Base-by-base conservation (phyloP, 1,139 yeast genomes). In the Zygosaccharomyces sapae region DNA sequence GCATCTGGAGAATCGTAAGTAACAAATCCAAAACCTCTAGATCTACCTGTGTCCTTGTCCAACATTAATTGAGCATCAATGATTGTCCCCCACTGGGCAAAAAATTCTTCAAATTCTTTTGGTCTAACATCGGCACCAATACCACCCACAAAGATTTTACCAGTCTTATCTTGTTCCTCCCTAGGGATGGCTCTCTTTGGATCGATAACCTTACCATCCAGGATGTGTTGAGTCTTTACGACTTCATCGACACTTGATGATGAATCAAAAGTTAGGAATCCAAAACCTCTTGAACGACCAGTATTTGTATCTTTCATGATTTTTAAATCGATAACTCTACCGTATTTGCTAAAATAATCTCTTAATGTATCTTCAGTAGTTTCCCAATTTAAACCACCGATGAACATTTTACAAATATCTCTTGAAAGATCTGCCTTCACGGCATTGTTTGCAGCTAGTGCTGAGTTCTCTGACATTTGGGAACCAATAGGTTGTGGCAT, bases 351-450 rank as follows among this genome's bases (percentile, higher is more conserved):
- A 67, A 92, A 92, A 68, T 92, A 92, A 49, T 81, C 83, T 53
- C 79, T 82, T 67, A 92, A 69, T 25, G 81, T 79, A 50, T 83
- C 96, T 63, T 92, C 98, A 6, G 95, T 84, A 25, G 99, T 92
- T 63, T 92, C 98, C 98, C 98, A 92, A 62, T 92, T 94, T 58
- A 92, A 80, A 45, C 99, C 99, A 55, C 98, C 99, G 66, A 92
- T 82, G 65, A 92, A 92, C 97, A 94, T 89, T 66, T 92, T 92
- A 48, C 97, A 96, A 53, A 79, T 77, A 57, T 76, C 79, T 64
- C 83, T 70, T 29, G 71, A 68, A 29, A 71, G 59, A 50, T 70
- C 73, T 12, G 74, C 75, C 48, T 62, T 70, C 10, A 62, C 59
- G 20, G 52, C 41, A 31, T 44, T 44, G 25, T 27, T 29, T 8